These are phyloP conservation scores for Paecilomyces fulvus DNA, from an alignment of 2,329 filamentous ascomycete genomes.

Conservation along the genomic window DNA sequence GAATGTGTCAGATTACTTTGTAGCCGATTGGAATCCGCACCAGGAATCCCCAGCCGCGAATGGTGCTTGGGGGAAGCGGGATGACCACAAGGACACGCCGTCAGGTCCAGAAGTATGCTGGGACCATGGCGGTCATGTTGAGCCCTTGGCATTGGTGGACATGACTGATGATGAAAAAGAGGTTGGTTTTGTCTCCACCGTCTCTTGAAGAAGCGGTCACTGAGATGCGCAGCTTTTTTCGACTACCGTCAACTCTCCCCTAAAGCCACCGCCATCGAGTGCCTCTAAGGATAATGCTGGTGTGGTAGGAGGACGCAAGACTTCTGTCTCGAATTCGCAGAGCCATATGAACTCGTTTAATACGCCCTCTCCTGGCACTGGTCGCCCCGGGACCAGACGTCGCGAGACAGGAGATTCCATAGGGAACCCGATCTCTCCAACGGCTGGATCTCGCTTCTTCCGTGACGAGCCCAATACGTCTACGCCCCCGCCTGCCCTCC, in stretches of 20 bases:
- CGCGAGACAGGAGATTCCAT: constrained; percentile 73
- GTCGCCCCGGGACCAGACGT: constrained; percentile 67
- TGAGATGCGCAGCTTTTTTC: constrained; percentile 58
- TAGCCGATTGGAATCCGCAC: constrained; percentile 70
- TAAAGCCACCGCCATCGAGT: constrained; percentile 72
- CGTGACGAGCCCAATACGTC: constrained; percentile 46
- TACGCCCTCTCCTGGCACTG: constrained; percentile 63
- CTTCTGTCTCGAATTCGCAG: constrained; percentile 64
- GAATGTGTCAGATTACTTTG: constrained; percentile 60
- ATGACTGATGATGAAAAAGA: constrained; percentile 62
- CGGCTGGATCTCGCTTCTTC: constrained; percentile 37
- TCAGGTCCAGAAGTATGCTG: constrained; percentile 89
- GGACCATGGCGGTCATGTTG: constrained; percentile 62
- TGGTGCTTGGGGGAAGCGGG: constrained; percentile 67
- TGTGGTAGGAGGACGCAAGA: constrained; percentile 57
- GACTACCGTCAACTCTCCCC: constrained; percentile 82
- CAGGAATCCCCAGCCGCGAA: constrained; percentile 54
- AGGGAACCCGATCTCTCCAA: constrained; percentile 41
- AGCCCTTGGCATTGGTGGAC: constrained; percentile 64
- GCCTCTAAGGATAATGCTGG: constrained; percentile 48
- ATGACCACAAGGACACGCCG: constrained; percentile 63
- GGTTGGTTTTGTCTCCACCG: constrained; percentile 33
- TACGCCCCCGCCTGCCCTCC: constrained; percentile 52
- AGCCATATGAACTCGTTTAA: constrained; percentile 56
- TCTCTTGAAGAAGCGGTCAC: constrained; percentile 4